Percentiles rank a stretch among this genome's conserved stretches.
Conservation (phyloP, 345 rosid species). For the Viola odorata region DNA sequence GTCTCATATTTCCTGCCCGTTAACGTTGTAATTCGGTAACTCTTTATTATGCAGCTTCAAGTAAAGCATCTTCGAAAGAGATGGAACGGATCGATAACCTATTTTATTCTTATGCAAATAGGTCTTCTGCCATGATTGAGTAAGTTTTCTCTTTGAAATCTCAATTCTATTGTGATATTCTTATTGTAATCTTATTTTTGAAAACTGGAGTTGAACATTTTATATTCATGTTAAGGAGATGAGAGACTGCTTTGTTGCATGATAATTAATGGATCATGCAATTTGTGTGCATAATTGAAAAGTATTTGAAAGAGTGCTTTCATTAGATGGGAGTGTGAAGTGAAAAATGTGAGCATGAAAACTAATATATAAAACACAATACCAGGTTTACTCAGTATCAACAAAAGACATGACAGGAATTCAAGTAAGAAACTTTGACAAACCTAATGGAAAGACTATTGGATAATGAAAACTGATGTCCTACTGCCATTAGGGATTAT, state of each 20-base stretch:
- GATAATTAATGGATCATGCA: neutral
- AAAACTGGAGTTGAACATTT: neutral
- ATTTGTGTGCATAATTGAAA: too few relatives aligned
- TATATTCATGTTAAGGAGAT: neutral
- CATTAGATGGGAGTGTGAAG: too few relatives aligned
- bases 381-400: too few relatives aligned
- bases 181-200: neutral
- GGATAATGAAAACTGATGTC: too few relatives aligned
- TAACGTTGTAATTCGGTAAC: neutral
- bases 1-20: too few relatives aligned
- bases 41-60: constrained; percentile 48
- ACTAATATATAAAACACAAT: too few relatives aligned
- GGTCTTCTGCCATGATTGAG: constrained; percentile 78
- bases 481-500: too few relatives aligned
- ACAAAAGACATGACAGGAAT: too few relatives aligned
- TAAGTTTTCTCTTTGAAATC: constrained; percentile 39
- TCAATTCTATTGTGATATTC: neutral
- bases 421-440: too few relatives aligned
- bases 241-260: neutral
- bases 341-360: too few relatives aligned
- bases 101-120: constrained; percentile 59
- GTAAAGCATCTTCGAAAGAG: constrained; percentile 85
- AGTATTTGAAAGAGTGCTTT: too few relatives aligned
- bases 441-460: too few relatives aligned
- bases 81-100: constrained; percentile 85